Percentiles rank a stretch among this genome's conserved stretches.
phyloP scores from a whole-genome alignment of 176 grass and related monocot species.

The Secale cereale region DNA sequence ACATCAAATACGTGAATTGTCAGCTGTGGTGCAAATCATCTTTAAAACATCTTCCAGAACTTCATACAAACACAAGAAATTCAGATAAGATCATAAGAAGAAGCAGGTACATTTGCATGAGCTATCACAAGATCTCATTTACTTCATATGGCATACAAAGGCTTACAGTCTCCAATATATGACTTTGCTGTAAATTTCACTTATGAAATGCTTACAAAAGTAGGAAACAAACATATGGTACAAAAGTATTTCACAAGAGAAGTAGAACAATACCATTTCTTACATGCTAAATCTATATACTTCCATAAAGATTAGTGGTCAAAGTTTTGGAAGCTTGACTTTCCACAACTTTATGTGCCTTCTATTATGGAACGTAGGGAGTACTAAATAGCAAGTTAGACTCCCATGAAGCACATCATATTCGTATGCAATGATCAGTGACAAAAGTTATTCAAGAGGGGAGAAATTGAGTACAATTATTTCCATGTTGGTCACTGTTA shows the following conservation, averaged over 20 bases:
- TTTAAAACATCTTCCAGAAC: background rate
- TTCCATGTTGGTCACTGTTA: background rate
- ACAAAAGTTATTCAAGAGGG: background rate
- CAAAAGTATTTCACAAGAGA: background rate
- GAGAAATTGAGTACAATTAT: slow-evolving; percentile 11
- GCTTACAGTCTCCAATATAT: background rate
- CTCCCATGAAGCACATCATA: slow-evolving; percentile 14
- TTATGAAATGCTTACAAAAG: background rate
- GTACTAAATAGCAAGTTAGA: slow-evolving; percentile 16
- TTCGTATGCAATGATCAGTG: slow-evolving; percentile 24
- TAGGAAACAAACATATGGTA: background rate
- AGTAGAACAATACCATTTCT: background rate
- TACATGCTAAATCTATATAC: background rate
- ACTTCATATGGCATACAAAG: background rate
- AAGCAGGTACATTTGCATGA: background rate
- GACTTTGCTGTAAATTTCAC: background rate
- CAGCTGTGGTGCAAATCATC: background rate
- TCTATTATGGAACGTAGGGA: background rate
- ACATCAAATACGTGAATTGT: background rate
- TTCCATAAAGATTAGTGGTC: background rate
- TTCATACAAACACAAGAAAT: slow-evolving; percentile 6
- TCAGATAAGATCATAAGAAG: background rate
- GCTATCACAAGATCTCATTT: background rate
- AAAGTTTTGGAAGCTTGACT: background rate
- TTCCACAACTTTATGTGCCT: background rate